Conservation (phyloP, 495 filamentous ascomycete species). For the Penicillium longicatenatum region DNA sequence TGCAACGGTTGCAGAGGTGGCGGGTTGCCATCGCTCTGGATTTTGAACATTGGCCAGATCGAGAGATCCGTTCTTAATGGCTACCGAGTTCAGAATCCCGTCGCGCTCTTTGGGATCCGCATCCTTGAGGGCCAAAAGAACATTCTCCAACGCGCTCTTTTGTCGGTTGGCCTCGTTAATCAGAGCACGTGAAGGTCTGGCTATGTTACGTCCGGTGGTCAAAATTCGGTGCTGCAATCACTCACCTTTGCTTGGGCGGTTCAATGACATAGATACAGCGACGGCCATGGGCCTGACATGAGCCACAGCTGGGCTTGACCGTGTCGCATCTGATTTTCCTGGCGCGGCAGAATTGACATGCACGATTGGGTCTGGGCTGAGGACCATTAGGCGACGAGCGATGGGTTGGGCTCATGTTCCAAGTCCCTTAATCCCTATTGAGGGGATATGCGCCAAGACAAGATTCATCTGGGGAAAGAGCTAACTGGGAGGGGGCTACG, state of each 20-base stretch:
- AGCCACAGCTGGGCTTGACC: slow-evolving; percentile 1
- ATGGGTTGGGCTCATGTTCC: not conserved
- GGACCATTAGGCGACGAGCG: not conserved
- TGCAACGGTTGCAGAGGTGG: not conserved
- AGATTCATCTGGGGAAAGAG: not conserved
- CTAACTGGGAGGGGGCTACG: not conserved
- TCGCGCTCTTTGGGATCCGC: not conserved
- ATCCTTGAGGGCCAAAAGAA: not conserved
- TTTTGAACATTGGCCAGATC: not conserved
- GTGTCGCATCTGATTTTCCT: slow-evolving; percentile 9
- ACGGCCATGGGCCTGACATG: not conserved
- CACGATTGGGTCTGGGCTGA: not conserved
- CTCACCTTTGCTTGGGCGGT: slow-evolving; percentile 5
- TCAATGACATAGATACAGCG: slow-evolving; percentile 9
- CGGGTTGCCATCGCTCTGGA: not conserved
- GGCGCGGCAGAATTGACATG: slow-evolving; percentile 10
- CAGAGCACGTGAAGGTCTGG: not conserved
- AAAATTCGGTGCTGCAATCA: not conserved
- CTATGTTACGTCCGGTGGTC: not conserved
- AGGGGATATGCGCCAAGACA: not conserved
- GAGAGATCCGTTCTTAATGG: not conserved
- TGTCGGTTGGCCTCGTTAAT: not conserved
- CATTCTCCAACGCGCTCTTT: not conserved
- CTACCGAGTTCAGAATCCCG: not conserved
- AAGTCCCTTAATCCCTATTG: not conserved